Evolutionary conservation across 768 basidiomycete species (phyloP).

Genomic region (Suillus subalutaceus): DNA sequence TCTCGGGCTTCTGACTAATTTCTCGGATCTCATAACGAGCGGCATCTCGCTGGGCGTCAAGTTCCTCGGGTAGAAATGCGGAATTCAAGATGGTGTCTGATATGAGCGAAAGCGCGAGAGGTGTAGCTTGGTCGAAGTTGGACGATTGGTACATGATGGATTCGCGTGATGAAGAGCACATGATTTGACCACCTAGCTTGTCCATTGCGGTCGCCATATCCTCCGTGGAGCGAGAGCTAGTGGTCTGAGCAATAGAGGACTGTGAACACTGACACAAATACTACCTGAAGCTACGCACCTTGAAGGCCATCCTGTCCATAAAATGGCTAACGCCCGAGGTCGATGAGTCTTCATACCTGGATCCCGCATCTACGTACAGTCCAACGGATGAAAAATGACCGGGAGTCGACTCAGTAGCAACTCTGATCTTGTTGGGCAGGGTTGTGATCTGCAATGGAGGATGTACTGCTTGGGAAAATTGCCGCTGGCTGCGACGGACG

Average conservation of each 20-base stretch:
- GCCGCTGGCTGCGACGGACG: slow-evolving; percentile 38
- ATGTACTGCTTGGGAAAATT: slow-evolving; percentile 29
- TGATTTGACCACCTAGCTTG: slow-evolving; percentile 86
- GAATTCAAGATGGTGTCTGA: slow-evolving; percentile 89
- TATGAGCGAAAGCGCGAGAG: slow-evolving; percentile 83
- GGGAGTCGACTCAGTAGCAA: slow-evolving; percentile 88
- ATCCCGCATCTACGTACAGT: slow-evolving; percentile 92
- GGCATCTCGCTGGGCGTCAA: slow-evolving; percentile 82
- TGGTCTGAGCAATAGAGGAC: slow-evolving; percentile 54
- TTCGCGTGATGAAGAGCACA: slow-evolving; percentile 89
- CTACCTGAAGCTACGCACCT: slow-evolving; percentile 53
- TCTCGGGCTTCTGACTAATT: slow-evolving; percentile 85
- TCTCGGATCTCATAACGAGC: slow-evolving; percentile 92
- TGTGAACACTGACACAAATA: slow-evolving; percentile 9
- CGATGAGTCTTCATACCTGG: slow-evolving; percentile 78
- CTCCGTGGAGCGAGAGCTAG: slow-evolving; percentile 66
- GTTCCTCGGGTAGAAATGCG: slow-evolving; percentile 72
- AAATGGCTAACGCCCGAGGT: slow-evolving; percentile 89
- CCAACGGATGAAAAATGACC: slow-evolving; percentile 95
- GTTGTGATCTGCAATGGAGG: slow-evolving; percentile 71
- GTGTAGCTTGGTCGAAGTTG: slow-evolving; percentile 83
- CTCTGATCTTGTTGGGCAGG: slow-evolving; percentile 87
- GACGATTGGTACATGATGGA: slow-evolving; percentile 98
- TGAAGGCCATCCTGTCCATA: slow-evolving; percentile 94
- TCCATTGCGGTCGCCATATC: slow-evolving; percentile 84